Percentiles rank a stretch among this genome's conserved stretches.
These are phyloP conservation scores for Phytophthora podocarpi DNA, from an alignment of 352 stramenopile species.

Conservation along the genomic window DNA sequence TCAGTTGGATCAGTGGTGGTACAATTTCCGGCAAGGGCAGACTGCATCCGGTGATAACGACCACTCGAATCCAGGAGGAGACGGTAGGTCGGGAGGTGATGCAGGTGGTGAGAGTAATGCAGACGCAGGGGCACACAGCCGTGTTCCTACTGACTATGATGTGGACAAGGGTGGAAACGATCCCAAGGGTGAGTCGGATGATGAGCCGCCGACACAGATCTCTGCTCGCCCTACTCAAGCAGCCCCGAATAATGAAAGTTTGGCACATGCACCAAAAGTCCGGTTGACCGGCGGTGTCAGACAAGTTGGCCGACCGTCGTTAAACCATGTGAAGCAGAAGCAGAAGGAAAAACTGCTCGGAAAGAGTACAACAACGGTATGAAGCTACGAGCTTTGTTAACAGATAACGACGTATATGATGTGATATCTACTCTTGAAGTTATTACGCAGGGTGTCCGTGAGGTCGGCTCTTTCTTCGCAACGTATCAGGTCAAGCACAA, in stretches of 20 bases:
- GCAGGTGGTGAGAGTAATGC: too few relatives aligned
- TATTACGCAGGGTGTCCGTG: background rate
- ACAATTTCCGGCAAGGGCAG: slow-evolving; percentile 5
- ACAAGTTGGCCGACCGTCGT: background rate
- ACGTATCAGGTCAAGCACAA: background rate
- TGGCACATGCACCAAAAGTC: background rate
- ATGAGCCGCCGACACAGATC: background rate
- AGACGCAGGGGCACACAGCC: too few relatives aligned
- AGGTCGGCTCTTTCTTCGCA: background rate
- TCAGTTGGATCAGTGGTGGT: slow-evolving; percentile 13
- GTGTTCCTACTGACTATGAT: background rate
- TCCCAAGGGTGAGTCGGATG: background rate
- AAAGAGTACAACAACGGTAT: slow-evolving; percentile 14
- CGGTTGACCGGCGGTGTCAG: background rate
- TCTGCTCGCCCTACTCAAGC: background rate
- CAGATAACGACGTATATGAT: background rate
- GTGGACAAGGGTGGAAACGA: background rate
- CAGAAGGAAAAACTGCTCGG: background rate
- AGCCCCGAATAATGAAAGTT: background rate
- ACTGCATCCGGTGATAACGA: background rate
- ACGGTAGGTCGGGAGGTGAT: too few relatives aligned
- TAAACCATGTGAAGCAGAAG: background rate
- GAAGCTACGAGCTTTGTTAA: slow-evolving; percentile 1
- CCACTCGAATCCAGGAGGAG: too few relatives aligned
- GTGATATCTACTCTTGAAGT: background rate